phyloP scores from a whole-genome alignment of 345 rosid genomes.

The Firmiana major region DNA sequence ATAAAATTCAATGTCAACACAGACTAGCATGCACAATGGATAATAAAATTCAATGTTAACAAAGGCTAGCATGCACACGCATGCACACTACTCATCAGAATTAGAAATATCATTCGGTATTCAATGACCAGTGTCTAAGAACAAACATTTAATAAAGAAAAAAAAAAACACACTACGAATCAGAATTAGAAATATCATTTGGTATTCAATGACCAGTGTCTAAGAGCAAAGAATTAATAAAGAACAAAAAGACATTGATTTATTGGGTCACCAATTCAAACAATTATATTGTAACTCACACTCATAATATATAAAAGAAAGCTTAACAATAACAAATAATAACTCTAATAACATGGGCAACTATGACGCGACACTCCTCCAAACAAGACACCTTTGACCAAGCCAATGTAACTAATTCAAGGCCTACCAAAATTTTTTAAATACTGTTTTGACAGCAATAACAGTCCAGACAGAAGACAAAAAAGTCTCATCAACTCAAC shows the following conservation, averaged over 20 bases:
- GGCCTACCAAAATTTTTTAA: slow-evolving; percentile 47
- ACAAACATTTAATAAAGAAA: neutral
- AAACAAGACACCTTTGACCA: slow-evolving; percentile 19
- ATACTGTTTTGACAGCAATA: slow-evolving; percentile 14
- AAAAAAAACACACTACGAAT: neutral
- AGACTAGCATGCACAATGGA: too few species aligned
- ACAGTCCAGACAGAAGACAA: slow-evolving; percentile 18
- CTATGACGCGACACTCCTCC: neutral
- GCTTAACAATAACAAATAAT: neutral
- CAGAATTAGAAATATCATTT: too few species aligned
- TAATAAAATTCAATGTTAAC: neutral
- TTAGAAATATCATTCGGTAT: neutral
- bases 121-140: neutral
- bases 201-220: neutral
- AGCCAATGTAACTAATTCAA: slow-evolving; percentile 15
- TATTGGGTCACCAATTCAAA: slow-evolving; percentile 21
- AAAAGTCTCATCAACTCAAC: slow-evolving; percentile 19
- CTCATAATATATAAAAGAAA: neutral
- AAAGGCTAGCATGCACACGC: neutral
- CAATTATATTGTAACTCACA: slow-evolving; percentile 10
- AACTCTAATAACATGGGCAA: slow-evolving; percentile 4
- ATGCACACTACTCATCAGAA: neutral
- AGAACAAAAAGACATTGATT: neutral
- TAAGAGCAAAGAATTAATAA: neutral
- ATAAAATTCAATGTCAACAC: neutral